Evolutionary conservation across 306 rosid species (phyloP), one percentile per base, ranked within the genome.

Genomic region (Cotoneaster glaucophyllus): DNA sequence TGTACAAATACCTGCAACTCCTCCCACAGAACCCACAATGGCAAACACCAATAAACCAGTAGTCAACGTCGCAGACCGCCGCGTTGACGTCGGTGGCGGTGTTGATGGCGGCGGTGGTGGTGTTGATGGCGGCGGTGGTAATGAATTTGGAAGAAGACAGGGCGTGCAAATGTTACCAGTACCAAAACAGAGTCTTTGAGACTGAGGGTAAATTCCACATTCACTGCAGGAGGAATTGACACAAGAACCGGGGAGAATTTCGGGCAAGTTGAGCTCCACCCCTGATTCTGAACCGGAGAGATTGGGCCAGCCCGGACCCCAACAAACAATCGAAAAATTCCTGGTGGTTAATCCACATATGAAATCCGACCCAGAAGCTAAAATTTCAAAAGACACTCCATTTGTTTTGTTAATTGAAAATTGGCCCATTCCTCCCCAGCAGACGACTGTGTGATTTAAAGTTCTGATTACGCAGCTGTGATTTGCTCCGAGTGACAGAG

Each of bases 211-310:
- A 18, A 75, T 29, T 15, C 87, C 79, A 79, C 97, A 91, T 34
- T 76, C 79, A 43, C 87, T 70, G 76, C 90, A 91, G 64, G 90
- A 64, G 25, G 91, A 79, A 75, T 74, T 80, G 70, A 86, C 91
- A 83, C 98, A 93, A 82, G 93, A 91, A 8, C 98, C 98, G 0
- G 98, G 98, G 65, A 93, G 98, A 86, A 93, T 70, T 7, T 65
- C 25, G 1, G 88, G 77, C 71, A 93, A 83, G 0, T 82, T 72
- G 68, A 89, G 80, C 74, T 61, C 82, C 44, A n/a, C 44, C 29
- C 67, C 62, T 21, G 84, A 83, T 15, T 22, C 67, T 22, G 62
- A 74, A 77, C 53, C 56, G 26, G 69, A 75, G 67, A 43, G 58
- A 80, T 68, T 64, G 61, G 82, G 72, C 93, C 96, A 91, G 18